Percentiles rank a stretch among this genome's conserved stretches.
Conservation (phyloP, 148 eudicot species). For the Rhododendron griersonianum region DNA sequence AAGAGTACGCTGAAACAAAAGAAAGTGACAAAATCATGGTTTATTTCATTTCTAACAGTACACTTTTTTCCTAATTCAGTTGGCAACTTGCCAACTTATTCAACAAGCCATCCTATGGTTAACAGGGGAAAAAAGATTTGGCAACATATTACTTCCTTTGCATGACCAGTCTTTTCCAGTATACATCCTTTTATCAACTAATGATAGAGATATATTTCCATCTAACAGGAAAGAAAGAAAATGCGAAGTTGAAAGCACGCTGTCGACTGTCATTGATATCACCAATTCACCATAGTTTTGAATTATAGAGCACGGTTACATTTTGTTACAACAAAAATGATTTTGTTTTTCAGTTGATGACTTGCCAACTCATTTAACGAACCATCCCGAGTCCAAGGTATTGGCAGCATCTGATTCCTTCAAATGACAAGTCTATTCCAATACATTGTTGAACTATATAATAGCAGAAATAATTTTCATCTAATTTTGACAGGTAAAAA, state of each 20-base stretch:
- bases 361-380: neutral
- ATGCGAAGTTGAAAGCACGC: neutral
- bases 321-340: neutral
- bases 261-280: neutral
- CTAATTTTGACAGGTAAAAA: neutral
- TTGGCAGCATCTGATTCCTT: neutral
- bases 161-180: neutral
- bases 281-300: neutral
- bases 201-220: too few relatives aligned
- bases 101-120: neutral
- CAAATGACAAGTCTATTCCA: neutral
- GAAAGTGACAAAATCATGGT: neutral
- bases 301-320: neutral
- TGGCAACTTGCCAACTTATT: neutral
- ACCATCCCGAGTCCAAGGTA: neutral
- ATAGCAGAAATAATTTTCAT: neutral
- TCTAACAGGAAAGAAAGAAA: neutral
- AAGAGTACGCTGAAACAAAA: slow-evolving; percentile 59
- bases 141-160: neutral
- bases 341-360: neutral
- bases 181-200: too few relatives aligned
- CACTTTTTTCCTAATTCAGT: neutral
- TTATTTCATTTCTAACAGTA: neutral
- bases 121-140: neutral
- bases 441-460: neutral